These are phyloP conservation scores for Ustilago shanxiensis DNA, from an alignment of 1,284 basidiomycete species.

Conservation along the genomic window DNA sequence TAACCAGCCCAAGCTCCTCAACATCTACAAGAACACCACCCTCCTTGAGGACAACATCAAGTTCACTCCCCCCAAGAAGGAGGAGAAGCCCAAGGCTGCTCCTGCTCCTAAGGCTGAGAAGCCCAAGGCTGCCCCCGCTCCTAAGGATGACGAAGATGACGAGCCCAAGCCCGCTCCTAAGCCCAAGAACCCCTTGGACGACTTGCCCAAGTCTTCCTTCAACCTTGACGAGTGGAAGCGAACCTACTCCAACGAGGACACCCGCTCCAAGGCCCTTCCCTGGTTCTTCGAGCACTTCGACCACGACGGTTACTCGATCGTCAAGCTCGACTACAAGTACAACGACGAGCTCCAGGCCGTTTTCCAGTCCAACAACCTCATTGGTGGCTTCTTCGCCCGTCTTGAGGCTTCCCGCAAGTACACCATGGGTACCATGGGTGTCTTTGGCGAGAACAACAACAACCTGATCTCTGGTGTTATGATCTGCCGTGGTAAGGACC, in stretches of 20 bases:
- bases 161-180: constrained; percentile 76
- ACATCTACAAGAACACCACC: constrained; percentile 71
- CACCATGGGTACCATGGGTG: constrained; percentile 92
- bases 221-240: constrained; percentile 99
- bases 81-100: constrained; percentile 69
- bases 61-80: constrained; percentile 79
- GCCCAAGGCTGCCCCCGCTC: constrained; percentile 72
- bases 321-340: constrained; percentile 97
- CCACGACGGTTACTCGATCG: constrained; percentile 87
- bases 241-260: constrained; percentile 97
- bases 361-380: constrained; percentile 74
- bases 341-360: constrained; percentile 89
- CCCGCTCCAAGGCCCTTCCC: constrained; percentile 71
- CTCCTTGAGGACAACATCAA: constrained; percentile 81
- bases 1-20: constrained; percentile 75
- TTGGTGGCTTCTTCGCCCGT: constrained; percentile 94
- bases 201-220: constrained; percentile 88
- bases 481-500: constrained; percentile 80
- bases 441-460: constrained; percentile 84
- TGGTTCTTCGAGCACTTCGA: constrained; percentile 79
- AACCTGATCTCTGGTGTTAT: constrained; percentile 76
- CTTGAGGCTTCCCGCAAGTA: constrained; percentile 73
- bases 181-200: constrained; percentile 92
- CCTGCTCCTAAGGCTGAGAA: constrained; percentile 73
- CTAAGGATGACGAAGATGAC: constrained; percentile 77